Percentiles rank a stretch among this genome's conserved stretches.
Conservation (phyloP, 257 asterid genomes). For the Salvia rosmarinus region DNA sequence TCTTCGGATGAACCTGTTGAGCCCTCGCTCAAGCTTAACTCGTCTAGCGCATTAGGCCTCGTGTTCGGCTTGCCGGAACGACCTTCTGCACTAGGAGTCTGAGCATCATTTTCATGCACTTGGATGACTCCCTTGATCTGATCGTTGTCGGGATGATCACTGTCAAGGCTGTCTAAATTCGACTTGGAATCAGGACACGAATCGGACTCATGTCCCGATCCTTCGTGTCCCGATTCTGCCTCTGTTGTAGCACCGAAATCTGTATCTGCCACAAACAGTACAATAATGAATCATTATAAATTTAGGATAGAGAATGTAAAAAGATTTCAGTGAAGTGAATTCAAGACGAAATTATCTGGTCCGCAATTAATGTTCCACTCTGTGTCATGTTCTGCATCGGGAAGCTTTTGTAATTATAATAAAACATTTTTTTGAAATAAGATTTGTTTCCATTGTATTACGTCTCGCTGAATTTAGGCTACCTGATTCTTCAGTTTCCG, state of each 20-base stretch:
- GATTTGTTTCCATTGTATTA: too few species aligned
- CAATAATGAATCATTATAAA: background rate
- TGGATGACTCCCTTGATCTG: slow-evolving; percentile 51
- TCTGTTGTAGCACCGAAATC: slow-evolving; percentile 40
- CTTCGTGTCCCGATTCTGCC: slow-evolving; percentile 39
- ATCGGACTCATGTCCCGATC: slow-evolving; percentile 18
- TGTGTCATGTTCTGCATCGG: too few species aligned
- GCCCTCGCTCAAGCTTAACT: slow-evolving; percentile 28
- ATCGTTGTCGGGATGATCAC: slow-evolving; percentile 24
- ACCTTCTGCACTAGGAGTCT: background rate
- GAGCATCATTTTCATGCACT: slow-evolving; percentile 25
- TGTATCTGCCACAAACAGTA: slow-evolving; percentile 37
- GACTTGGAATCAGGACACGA: slow-evolving; percentile 34
- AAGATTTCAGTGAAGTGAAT: background rate
- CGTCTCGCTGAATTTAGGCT: background rate
- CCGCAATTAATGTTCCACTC: background rate
- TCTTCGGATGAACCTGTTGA: slow-evolving; percentile 55
- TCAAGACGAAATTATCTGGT: too few species aligned
- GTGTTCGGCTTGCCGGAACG: slow-evolving; percentile 31
- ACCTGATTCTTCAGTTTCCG: slow-evolving; percentile 44
- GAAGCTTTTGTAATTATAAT: background rate
- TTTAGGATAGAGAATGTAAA: background rate
- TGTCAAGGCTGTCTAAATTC: slow-evolving; percentile 26
- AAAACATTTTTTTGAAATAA: too few species aligned
- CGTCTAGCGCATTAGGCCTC: slow-evolving; percentile 33